Evolutionary conservation across 2,329 filamentous ascomycete genomes (phyloP).

Genomic region (Ophiostoma quercus): DNA sequence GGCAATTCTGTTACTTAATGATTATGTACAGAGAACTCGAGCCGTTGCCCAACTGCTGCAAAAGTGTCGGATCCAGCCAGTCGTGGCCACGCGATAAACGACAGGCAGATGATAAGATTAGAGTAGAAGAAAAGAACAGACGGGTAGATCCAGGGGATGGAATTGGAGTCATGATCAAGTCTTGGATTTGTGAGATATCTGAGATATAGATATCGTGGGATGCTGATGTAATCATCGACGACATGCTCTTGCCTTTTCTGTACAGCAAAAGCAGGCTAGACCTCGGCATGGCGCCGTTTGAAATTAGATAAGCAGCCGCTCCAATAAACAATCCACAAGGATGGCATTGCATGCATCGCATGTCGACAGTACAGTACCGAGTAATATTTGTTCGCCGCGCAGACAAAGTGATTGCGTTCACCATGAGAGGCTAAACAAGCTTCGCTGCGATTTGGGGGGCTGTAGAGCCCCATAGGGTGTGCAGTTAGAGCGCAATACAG

Average conservation of each 20-base stretch:
- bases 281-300: not conserved
- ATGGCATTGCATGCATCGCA: not conserved
- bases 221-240: not conserved
- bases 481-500: not conserved
- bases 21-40: constrained; percentile 27
- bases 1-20: constrained; percentile 28
- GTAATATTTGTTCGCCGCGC: too few species aligned
- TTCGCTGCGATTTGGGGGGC: not conserved
- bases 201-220: not conserved
- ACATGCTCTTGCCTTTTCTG: not conserved
- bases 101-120: constrained; percentile 19
- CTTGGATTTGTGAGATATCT: too few species aligned
- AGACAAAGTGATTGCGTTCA: too few species aligned
- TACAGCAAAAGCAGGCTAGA: not conserved
- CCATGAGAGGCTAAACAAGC: not conserved
- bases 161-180: not conserved
- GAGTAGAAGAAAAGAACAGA: not conserved
- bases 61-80: constrained; percentile 20
- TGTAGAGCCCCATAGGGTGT: constrained; percentile 2
- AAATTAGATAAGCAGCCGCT: not conserved
- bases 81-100: constrained; percentile 26
- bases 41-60: constrained; percentile 24
- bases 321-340: not conserved
- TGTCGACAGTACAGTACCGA: not conserved
- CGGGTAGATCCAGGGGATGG: constrained; percentile 13